These are phyloP conservation scores for Saccharomyces hybrid DNA, from an alignment of 1,139 yeast genomes.

Conservation along the genomic window DNA sequence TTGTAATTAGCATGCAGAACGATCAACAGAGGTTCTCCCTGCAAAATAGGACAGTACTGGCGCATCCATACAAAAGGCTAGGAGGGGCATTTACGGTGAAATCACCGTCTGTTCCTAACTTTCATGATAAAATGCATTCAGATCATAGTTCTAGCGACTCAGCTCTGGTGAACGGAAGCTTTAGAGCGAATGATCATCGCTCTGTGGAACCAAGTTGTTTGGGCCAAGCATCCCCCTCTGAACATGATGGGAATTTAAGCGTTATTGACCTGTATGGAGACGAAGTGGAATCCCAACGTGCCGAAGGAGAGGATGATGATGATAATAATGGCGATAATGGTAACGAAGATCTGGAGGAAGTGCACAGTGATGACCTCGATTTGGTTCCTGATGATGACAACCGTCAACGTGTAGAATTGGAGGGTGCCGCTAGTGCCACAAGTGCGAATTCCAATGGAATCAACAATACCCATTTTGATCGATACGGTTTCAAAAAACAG, in stretches of 20 bases:
- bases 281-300: slow-evolving; percentile 15
- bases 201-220: slow-evolving; percentile 1
- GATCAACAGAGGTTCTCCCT: slow-evolving; percentile 5
- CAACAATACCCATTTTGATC: slow-evolving; percentile 40
- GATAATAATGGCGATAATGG: slow-evolving; percentile 3
- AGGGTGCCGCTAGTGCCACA: neutral
- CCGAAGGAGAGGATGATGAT: slow-evolving; percentile 5
- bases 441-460: slow-evolving; percentile 18
- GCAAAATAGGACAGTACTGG: slow-evolving; percentile 4
- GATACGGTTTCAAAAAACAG: slow-evolving; percentile 78
- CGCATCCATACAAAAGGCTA: slow-evolving; percentile 2
- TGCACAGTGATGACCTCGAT: neutral
- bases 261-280: slow-evolving; percentile 26
- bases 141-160: slow-evolving; percentile 1
- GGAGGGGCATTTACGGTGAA: slow-evolving; percentile 11
- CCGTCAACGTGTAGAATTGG: neutral
- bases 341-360: slow-evolving; percentile 7
- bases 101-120: slow-evolving; percentile 29
- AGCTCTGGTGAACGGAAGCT: neutral
- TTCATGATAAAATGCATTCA: slow-evolving; percentile 13
- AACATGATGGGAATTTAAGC: slow-evolving; percentile 13
- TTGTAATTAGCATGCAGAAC: neutral
- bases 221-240: neutral
- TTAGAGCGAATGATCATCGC: neutral
- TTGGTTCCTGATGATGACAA: neutral